Conservation (phyloP, 768 basidiomycete species). For the Russula virescens region DNA sequence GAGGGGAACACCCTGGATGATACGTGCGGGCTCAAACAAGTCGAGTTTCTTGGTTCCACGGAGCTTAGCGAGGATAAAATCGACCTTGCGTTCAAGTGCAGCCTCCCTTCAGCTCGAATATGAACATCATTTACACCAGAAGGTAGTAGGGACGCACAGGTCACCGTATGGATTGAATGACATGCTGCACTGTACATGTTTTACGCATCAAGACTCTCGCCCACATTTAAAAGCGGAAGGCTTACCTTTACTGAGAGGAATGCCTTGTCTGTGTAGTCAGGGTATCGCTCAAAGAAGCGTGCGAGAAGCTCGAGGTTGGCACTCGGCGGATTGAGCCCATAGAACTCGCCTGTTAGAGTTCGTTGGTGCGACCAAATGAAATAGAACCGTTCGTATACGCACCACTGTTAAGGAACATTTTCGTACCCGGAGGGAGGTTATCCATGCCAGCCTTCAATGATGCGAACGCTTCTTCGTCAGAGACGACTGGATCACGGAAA, state of each 20-base stretch:
- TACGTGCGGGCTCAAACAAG: slow-evolving; percentile 50
- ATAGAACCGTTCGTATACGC: slow-evolving; percentile 15
- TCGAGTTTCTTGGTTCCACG: slow-evolving; percentile 55
- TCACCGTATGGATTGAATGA: slow-evolving; percentile 14
- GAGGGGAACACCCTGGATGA: slow-evolving; percentile 39
- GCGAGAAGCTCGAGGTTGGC: slow-evolving; percentile 46
- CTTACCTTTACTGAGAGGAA: slow-evolving; percentile 46
- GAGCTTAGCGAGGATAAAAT: slow-evolving; percentile 31
- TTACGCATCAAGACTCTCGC: not conserved
- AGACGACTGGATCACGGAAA: slow-evolving; percentile 30
- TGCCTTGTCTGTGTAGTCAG: slow-evolving; percentile 40
- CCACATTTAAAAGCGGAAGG: not conserved
- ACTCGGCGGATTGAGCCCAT: slow-evolving; percentile 39
- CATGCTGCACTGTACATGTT: slow-evolving; percentile 10
- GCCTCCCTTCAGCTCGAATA: slow-evolving; percentile 2
- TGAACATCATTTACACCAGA: not conserved
- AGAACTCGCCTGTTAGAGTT: slow-evolving; percentile 45
- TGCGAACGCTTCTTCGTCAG: slow-evolving; percentile 58
- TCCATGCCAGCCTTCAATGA: slow-evolving; percentile 51
- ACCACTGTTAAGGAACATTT: slow-evolving; percentile 51
- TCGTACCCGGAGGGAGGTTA: slow-evolving; percentile 39
- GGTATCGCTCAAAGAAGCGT: slow-evolving; percentile 44
- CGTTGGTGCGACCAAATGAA: not conserved
- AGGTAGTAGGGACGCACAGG: slow-evolving; percentile 7
- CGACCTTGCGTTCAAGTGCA: slow-evolving; percentile 16